Base-by-base conservation (phyloP, 2,329 filamentous ascomycete genomes). In the Diaporthe citrichinensis region DNA sequence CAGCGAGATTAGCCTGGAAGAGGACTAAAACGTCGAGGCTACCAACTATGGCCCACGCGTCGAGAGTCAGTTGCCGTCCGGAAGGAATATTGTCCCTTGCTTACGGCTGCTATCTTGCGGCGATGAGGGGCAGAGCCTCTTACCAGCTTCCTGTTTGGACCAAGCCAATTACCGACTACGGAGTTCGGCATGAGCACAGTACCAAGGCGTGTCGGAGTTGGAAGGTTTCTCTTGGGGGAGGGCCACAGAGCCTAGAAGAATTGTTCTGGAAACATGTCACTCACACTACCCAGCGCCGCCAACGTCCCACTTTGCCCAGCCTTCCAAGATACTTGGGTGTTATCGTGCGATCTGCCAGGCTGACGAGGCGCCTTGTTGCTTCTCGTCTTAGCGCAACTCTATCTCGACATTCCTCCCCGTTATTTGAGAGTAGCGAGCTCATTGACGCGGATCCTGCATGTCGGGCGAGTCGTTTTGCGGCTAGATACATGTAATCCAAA, bases 21-120 rank as follows among this genome's bases (percentile, higher is more conserved):
- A 4, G 51, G 74, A 41, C 39, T 74, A 73, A 59, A 39, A 10
- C 25, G 15, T 46, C 67, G 58, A 36, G 57, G 46, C 57, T 41
- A 25, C 31, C 20, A 23, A 20, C 6, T 34, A 17, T 20, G 44
- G n/a, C 23, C 72, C 67, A 46, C 58, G 55, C 41, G 39, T 59
- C 41, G 51, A 61, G 57, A 49, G 44, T 74, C 61, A 61, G 39
- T 39, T 41, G 34, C 65, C 36, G 20, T n/a, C 59, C 75, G 75
- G 75, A 68, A 34, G 73, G 73, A 76, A 76, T 76, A 44, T 75
- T 76, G 73, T 39, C 36, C 75, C 75, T 75, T 75, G 75, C 75
- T 76, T 71, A 76, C 59, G 58, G 46, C n/a, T 31, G 71, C 58
- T 44, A 65, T 73, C 34, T 28, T 15, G 23, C 25, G 23, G 53